Conservation (phyloP, 495 filamentous ascomycete genomes). For the Hypoxylon intermedium region DNA sequence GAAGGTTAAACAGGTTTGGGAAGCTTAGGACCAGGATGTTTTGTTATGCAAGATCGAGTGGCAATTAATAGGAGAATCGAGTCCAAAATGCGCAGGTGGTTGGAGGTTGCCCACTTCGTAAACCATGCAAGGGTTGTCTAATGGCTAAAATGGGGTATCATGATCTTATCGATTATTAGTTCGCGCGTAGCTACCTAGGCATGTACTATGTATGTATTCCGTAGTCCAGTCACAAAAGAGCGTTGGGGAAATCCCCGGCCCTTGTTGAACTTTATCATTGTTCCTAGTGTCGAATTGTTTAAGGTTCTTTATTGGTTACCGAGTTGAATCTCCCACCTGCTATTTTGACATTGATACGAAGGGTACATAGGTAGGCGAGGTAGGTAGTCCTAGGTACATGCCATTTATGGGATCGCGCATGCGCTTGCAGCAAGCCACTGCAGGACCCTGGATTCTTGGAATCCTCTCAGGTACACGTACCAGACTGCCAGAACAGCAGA, state of each 20-base stretch:
- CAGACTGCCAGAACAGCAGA: neutral
- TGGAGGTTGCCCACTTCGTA: slow-evolving; percentile 4
- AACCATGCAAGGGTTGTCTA: no score
- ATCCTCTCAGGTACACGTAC: neutral
- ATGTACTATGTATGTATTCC: no score
- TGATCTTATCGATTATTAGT: no score
- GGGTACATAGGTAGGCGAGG: no score
- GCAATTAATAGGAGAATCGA: slow-evolving; percentile 9
- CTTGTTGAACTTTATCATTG: neutral
- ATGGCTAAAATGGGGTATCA: no score
- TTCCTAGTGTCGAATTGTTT: no score
- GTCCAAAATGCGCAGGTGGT: neutral
- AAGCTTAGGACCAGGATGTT: slow-evolving; percentile 20
- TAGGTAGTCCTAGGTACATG: neutral
- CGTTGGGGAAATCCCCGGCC: no score
- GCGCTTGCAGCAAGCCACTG: neutral
- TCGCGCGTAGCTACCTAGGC: no score
- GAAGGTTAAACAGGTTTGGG: slow-evolving; percentile 33
- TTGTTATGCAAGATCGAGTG: slow-evolving; percentile 35
- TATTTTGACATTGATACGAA: neutral
- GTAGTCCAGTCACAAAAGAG: neutral
- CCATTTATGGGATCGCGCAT: neutral
- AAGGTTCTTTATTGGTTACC: neutral
- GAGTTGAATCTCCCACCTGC: neutral
- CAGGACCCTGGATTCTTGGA: neutral